Conservation (phyloP, 768 basidiomycete genomes). For the Suillus ampliporus region DNA sequence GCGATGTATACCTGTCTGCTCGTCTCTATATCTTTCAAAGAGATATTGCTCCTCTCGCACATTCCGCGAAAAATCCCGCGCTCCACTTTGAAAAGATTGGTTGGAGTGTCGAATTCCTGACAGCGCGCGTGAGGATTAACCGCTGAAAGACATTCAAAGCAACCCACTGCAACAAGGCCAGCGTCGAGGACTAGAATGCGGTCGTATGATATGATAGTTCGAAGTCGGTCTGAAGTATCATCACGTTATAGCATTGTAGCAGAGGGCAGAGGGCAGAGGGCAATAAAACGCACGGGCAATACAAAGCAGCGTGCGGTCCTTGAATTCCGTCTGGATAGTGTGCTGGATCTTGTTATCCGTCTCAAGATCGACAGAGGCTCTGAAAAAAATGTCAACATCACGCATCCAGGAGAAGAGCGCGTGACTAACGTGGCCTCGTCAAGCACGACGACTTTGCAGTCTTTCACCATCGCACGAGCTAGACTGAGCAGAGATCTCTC, state of each 20-base stretch:
- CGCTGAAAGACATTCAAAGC: not conserved
- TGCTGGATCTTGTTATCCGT: conserved; percentile 62
- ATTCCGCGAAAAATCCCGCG: conserved; percentile 66
- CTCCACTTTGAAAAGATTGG: conserved; percentile 33
- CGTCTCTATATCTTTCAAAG: conserved; percentile 47
- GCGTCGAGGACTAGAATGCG: conserved; percentile 70
- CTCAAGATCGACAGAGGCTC: conserved; percentile 44
- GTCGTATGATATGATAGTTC: conserved; percentile 65
- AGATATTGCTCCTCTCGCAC: conserved; percentile 60
- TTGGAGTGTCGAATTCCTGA: conserved; percentile 64
- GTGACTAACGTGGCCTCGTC: conserved; percentile 8
- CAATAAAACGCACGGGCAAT: conserved; percentile 48
- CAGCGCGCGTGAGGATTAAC: not conserved
- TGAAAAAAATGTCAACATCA: conserved; percentile 23
- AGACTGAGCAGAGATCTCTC: too few relatives aligned
- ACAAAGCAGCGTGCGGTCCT: conserved; percentile 55
- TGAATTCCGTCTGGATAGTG: conserved; percentile 47
- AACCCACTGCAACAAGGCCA: conserved; percentile 57
- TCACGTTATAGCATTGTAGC: not conserved
- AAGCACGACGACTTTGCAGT: too few relatives aligned
- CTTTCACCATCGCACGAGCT: too few relatives aligned
- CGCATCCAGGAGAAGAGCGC: conserved; percentile 35
- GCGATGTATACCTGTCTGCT: conserved; percentile 1
- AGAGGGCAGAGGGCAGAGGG: too few relatives aligned
- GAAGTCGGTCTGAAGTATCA: conserved; percentile 43